A percentile compares a stretch with the other conserved stretches of the same genome.
phyloP scores from a whole-genome alignment of 345 rosid species.

The Eucalyptus pauciflora region DNA sequence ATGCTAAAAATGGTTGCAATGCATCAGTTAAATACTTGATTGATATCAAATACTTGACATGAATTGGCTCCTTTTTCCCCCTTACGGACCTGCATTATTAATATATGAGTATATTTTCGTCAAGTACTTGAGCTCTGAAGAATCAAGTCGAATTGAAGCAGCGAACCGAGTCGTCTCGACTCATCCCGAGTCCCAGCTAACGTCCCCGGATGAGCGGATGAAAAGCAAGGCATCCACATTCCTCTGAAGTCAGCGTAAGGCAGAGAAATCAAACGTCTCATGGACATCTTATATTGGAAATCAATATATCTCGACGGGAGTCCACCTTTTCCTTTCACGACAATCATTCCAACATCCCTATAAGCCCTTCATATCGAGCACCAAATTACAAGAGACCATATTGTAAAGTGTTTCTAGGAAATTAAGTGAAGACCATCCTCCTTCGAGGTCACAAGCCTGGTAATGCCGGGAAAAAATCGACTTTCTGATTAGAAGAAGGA shows the following conservation, averaged over 20 bases:
- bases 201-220: not conserved
- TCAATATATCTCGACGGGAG: not conserved
- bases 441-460: not conserved
- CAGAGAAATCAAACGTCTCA: not conserved
- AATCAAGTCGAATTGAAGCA: not conserved
- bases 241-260: not conserved
- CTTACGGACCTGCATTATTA: not conserved
- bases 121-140: not conserved
- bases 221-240: not conserved
- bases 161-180: not conserved
- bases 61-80: not conserved
- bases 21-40: not conserved
- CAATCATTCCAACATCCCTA: not conserved
- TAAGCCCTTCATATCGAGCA: not conserved
- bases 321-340: not conserved
- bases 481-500: not conserved
- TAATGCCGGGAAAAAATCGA: not conserved
- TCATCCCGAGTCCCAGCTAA: not conserved
- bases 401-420: not conserved
- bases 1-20: not conserved
- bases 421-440: not conserved
- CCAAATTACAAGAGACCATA: not conserved
- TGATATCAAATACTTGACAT: not conserved
- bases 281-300: not conserved
- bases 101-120: not conserved